Evolutionary conservation across 345 rosid genomes (phyloP), one percentile per base, ranked within the genome.

Genomic region (Dipteronia dyeriana): DNA sequence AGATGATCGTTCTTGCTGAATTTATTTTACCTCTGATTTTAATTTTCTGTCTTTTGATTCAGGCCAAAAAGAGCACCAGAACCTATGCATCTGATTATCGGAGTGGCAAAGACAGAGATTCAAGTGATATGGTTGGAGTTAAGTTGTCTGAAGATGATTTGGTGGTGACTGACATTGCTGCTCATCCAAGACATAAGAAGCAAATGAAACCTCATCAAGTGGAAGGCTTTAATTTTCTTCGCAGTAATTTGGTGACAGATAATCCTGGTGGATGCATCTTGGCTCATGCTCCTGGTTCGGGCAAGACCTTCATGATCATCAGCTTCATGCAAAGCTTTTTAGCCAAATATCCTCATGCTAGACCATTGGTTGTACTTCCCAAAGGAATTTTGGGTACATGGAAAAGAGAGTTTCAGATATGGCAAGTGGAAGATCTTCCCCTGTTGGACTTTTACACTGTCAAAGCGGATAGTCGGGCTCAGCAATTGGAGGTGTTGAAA

Each of bases 261-360:
- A 82, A 87, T 53, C 98, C 99, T 7, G 92, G 97, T 34, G 99
- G 98, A 49, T 94, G 98, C 82, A 92, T 95, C 76, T 66, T 95
- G 85, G 99, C 99, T 56, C 97, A 95, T 86, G 97, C 98, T 12
- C 99, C 98, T 11, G 99, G 99, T 51, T 95, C 99, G 11, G 99
- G 98, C 39, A 94, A 95, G 83, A 94, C 99, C 9, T 95, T 95
- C 66, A 90, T 95, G 85, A 87, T 94, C 19, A 94, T 96, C 43
- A 94, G 98, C 79, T 94, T 94, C 78, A 79, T 96, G 84, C 98
- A 92, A 63, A 94, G 97, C 79, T 96, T 96, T 79, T 85, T 96
- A 73, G 97, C 95, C 60, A 92, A 86, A 76, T 84, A 91, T 84
- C 94, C 97, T 8, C 81, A 87, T 34, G 97, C 95, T 49, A 94